phyloP scores from a whole-genome alignment of 2,329 filamentous ascomycete genomes.

The Sporothrix euskadiensis region DNA sequence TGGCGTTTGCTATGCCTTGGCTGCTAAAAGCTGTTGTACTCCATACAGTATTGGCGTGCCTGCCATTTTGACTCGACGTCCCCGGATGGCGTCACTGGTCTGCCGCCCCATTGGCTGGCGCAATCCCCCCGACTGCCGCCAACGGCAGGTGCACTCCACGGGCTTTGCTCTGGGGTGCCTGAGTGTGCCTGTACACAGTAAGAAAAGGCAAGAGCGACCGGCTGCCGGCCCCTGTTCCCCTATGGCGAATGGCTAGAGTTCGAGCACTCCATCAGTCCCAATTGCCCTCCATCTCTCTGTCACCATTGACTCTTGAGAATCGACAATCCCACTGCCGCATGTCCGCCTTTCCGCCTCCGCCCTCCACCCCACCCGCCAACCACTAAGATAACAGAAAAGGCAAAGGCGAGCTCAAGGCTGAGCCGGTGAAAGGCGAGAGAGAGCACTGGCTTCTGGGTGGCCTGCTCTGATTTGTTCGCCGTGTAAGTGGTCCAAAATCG shows the following conservation, averaged over 20 bases:
- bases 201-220: background rate
- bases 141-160: background rate
- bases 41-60: background rate
- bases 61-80: background rate
- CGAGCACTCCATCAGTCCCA: no score
- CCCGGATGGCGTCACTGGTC: constrained; percentile 21
- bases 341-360: background rate
- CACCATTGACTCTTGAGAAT: background rate
- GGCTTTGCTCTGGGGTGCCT: background rate
- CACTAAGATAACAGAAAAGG: background rate
- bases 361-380: background rate
- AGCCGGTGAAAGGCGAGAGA: background rate
- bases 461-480: background rate
- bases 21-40: no score
- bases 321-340: background rate
- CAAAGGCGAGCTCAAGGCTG: background rate
- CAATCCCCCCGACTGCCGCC: constrained; percentile 23
- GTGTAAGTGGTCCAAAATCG: background rate
- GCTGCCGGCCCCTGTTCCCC: background rate
- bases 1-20: background rate
- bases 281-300: background rate
- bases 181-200: no score
- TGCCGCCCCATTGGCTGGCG: constrained; percentile 18
- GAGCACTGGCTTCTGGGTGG: background rate
- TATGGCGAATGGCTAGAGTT: background rate